phyloP scores from a whole-genome alignment of 352 stramenopile species.

The Pelagophyceae sp. region DNA sequence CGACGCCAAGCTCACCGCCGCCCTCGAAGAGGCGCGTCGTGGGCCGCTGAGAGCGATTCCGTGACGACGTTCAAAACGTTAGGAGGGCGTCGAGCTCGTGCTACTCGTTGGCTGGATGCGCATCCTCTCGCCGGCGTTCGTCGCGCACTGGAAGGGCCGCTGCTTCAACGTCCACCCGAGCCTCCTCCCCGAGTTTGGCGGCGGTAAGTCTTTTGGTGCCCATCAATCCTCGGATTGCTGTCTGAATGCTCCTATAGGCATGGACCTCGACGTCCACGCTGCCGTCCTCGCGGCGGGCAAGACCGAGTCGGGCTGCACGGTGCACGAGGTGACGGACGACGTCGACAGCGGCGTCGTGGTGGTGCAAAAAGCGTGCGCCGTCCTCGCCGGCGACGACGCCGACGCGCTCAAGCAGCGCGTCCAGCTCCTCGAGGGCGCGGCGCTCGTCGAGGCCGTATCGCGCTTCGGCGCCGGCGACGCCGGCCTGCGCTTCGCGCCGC shows the following conservation, averaged over 20 bases:
- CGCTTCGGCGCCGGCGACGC: conserved; percentile 38
- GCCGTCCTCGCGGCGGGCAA: conserved; percentile 91
- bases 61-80: conserved; percentile 88
- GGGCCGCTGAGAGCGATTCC: conserved; percentile 82
- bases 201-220: no score
- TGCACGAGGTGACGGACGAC: conserved; percentile 94
- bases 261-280: conserved; percentile 96
- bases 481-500: conserved; percentile 1
- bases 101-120: conserved; percentile 99
- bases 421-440: conserved; percentile 87
- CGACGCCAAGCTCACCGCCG: conserved; percentile 63
- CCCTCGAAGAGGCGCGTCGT: conserved; percentile 66
- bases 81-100: conserved; percentile 89
- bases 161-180: conserved; percentile 99
- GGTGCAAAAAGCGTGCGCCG: conserved; percentile 83
- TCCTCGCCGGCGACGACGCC: conserved; percentile 69
- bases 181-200: conserved; percentile 94
- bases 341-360: conserved; percentile 96
- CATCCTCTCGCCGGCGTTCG: conserved; percentile 91
- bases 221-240: no score
- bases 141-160: conserved; percentile 80
- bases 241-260: no score
- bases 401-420: conserved; percentile 93
- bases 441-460: conserved; percentile 75
- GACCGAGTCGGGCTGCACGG: conserved; percentile 89